Base-by-base conservation (phyloP, 2,329 filamentous ascomycete genomes). In the Cercospora zeae-maydis region DNA sequence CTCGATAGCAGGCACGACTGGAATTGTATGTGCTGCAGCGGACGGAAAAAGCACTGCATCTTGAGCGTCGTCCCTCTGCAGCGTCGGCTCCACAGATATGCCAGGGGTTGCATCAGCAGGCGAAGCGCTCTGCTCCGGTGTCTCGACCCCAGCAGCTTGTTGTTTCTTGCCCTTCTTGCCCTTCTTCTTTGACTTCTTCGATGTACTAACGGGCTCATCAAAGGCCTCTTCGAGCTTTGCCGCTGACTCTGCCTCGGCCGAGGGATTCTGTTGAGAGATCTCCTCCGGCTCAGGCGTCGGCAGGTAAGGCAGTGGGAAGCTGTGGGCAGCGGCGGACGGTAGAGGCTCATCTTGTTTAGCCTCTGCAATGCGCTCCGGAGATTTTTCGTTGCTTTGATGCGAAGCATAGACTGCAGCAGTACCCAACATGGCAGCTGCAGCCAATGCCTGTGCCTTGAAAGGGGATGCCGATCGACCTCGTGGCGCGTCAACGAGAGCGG, bases 381-480 rank as follows among this genome's bases (percentile, higher is more conserved):
- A 66, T 34, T 58, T 57, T 31, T 63, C 62, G 9, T 57, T 60
- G 47, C 56, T 34, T 42, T 65, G 61, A 1, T 66, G 62, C n/a
- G 62, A 56, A 39, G 62, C 69, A 60, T 70, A 68, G 1, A 70
- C 67, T 10, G 70, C 71, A 45, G 70, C 72, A 36, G 70, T 67
- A 24, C 70, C 71, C 51, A 72, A 39, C 61, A 71, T 63, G 11
- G 72, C 72, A 39, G 68, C 70, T 13, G 70, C 69, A 16, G 71
- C 72, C 13, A 65, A 54, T 36, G 64, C 55, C 42, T 68, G 71
- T 39, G 57, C 45, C 52, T 65, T 59, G 1, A 37, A 54, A 8
- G 65, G 61, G 16, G 68, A 66, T 33, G 47, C 45, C 34, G 63
- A 63, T 33, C 67, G 62, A 55, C 39, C 66, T 42, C 57, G 42